Conservation (phyloP, 2,329 filamentous ascomycete species). For the Aspergillus clavatus region DNA sequence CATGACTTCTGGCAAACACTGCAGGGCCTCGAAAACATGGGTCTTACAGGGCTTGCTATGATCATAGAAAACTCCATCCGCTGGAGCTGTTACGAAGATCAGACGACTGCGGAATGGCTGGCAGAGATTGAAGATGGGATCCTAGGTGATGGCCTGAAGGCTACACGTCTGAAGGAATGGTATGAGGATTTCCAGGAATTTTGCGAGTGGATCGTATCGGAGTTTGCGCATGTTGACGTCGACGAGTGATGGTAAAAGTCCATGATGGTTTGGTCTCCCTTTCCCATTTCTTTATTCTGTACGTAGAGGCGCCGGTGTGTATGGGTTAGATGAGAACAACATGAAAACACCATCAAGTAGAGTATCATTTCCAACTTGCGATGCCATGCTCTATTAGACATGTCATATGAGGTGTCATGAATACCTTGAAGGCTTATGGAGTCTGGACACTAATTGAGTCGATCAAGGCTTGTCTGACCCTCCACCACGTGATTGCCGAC, state of each 20-base stretch:
- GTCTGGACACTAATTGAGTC: too few species aligned
- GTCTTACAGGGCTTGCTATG: slow-evolving; percentile 76
- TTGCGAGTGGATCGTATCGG: slow-evolving; percentile 81
- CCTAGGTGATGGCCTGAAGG: slow-evolving; percentile 65
- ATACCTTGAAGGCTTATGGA: too few species aligned
- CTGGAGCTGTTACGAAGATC: slow-evolving; percentile 85
- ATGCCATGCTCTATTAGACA: too few species aligned
- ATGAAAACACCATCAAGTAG: too few species aligned
- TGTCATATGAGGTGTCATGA: too few species aligned
- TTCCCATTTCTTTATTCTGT: too few species aligned
- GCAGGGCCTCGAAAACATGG: slow-evolving; percentile 87
- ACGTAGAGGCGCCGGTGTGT: too few species aligned
- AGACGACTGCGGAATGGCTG: slow-evolving; percentile 64
- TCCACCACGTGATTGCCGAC: too few species aligned
- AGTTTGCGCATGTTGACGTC: slow-evolving; percentile 57
- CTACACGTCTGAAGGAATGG: slow-evolving; percentile 71
- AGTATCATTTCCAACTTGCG: too few species aligned
- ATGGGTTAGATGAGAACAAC: too few species aligned
- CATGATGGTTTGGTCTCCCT: too few species aligned
- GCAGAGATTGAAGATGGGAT: slow-evolving; percentile 69
- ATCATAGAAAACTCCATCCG: slow-evolving; percentile 89
- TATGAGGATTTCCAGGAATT: slow-evolving; percentile 79
- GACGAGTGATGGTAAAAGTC: slow-evolving; percentile 28
- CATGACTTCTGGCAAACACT: slow-evolving; percentile 94
- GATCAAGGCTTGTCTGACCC: too few species aligned